phyloP scores from a whole-genome alignment of 208 protist genomes.

The Leishmania tarentolae region DNA sequence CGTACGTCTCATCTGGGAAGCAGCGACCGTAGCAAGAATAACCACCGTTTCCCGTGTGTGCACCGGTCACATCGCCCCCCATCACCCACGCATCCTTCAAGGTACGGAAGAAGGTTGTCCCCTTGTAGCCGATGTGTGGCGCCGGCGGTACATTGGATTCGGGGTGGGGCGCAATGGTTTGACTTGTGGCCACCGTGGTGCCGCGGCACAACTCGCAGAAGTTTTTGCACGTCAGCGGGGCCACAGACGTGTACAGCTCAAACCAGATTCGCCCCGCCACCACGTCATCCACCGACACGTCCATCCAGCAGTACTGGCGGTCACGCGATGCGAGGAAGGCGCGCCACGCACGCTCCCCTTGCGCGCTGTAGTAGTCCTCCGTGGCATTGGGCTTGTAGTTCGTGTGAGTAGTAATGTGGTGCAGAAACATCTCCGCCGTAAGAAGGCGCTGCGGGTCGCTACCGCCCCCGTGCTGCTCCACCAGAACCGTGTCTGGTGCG shows the following conservation, averaged over 20 bases:
- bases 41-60: constrained; percentile 87
- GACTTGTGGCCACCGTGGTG: constrained; percentile 36
- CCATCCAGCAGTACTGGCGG: constrained; percentile 86
- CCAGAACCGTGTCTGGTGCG: constrained; percentile 10
- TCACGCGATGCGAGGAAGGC: constrained; percentile 61
- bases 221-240: constrained; percentile 92
- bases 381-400: constrained; percentile 48
- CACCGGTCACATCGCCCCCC: constrained; percentile 89
- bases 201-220: constrained; percentile 91
- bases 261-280: constrained; percentile 73
- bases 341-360: constrained; percentile 52
- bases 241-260: constrained; percentile 83
- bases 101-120: constrained; percentile 92
- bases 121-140: constrained; percentile 77
- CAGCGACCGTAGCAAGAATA: constrained; percentile 91
- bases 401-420: constrained; percentile 38
- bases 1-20: constrained; percentile 96
- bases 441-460: constrained; percentile 16
- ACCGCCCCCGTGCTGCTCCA: constrained; percentile 31
- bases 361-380: constrained; percentile 63
- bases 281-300: constrained; percentile 43
- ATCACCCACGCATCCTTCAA: constrained; percentile 94
- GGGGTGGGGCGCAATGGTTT: background rate
- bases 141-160: constrained; percentile 15
- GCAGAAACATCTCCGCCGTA: constrained; percentile 55